Evolutionary conservation across 306 rosid species (phyloP).

Genomic region (Rubus parviflorus): DNA sequence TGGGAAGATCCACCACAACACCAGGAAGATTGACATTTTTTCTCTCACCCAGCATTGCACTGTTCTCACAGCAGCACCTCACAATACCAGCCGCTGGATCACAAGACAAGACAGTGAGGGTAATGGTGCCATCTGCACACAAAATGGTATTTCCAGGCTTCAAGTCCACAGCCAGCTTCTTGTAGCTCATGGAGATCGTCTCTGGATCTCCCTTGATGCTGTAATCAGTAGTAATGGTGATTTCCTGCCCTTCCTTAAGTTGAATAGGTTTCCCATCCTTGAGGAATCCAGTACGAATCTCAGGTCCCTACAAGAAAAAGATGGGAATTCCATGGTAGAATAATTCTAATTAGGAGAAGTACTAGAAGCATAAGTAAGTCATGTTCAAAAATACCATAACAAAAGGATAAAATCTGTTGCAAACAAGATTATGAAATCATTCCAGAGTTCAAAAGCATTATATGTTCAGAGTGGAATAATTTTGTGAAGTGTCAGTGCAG

Average conservation of each 20-base stretch:
- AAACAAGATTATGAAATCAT: too few relatives aligned
- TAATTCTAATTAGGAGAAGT: neutral
- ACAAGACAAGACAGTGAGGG: conserved; percentile 80
- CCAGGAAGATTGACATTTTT: conserved; percentile 98
- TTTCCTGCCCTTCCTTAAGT: conserved; percentile 90
- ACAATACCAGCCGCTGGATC: conserved; percentile 63
- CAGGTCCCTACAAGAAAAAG: conserved; percentile 68
- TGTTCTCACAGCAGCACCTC: conserved; percentile 84
- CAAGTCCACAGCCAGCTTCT: conserved; percentile 76
- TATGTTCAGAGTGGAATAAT: too few relatives aligned
- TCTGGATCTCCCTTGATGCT: conserved; percentile 65
- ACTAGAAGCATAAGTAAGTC: neutral
- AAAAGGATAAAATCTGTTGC: too few relatives aligned
- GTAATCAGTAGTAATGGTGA: conserved; percentile 78
- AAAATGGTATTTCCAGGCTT: conserved; percentile 80
- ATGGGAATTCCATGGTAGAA: conserved; percentile 5
- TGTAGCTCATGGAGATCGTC: conserved; percentile 88
- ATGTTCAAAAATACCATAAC: neutral
- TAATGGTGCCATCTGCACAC: conserved; percentile 90
- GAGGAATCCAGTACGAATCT: conserved; percentile 92
- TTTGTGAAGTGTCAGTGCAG: too few relatives aligned
- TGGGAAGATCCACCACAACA: conserved; percentile 94
- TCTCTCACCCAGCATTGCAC: conserved; percentile 84
- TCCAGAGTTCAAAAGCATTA: too few relatives aligned
- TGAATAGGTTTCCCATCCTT: conserved; percentile 82